phyloP scores from a whole-genome alignment of 345 rosid genomes.

The Syzygium grande region DNA sequence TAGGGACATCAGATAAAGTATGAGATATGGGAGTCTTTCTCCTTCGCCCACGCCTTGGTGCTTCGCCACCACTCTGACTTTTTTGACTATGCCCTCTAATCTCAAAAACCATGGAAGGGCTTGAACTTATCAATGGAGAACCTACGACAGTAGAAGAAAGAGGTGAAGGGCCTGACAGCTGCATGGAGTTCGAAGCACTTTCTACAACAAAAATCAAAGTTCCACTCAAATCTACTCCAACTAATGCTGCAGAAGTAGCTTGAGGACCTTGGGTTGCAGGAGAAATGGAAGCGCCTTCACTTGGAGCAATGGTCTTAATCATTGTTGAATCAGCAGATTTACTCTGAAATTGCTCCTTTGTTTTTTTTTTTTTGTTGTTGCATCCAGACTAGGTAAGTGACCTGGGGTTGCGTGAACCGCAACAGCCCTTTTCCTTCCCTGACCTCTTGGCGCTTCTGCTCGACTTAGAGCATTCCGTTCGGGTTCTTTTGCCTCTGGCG shows the following conservation, averaged over 20 bases:
- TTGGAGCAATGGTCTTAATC: conserved; percentile 4
- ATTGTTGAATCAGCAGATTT: conserved; percentile 14
- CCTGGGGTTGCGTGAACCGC: conserved; percentile 11
- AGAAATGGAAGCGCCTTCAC: conserved; percentile 16
- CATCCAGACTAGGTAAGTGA: conserved; percentile 11
- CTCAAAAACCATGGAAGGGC: conserved; percentile 10
- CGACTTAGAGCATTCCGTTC: conserved; percentile 30
- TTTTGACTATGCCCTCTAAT: conserved; percentile 39
- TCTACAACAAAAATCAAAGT: conserved; percentile 16
- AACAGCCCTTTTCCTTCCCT: conserved; percentile 32
- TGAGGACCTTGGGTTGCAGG: conserved; percentile 4
- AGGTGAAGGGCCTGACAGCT: conserved; percentile 7
- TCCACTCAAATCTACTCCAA: conserved; percentile 12
- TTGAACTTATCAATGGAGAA: conserved; percentile 2
- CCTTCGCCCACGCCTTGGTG: conserved; percentile 31
- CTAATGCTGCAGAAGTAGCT: conserved; percentile 15
- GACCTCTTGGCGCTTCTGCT: conserved; percentile 29
- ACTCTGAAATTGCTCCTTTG: conserved; percentile 19
- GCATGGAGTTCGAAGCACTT: conserved; percentile 19
- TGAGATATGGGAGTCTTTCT: conserved; percentile 21
- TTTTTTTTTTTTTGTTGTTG: background rate
- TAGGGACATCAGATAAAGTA: conserved; percentile 14
- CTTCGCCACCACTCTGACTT: conserved; percentile 20
- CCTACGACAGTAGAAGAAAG: conserved; percentile 13
- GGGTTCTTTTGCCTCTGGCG: conserved; percentile 21